Evolutionary conservation across 768 basidiomycete genomes (phyloP).

Genomic region (Daedalea quercina): DNA sequence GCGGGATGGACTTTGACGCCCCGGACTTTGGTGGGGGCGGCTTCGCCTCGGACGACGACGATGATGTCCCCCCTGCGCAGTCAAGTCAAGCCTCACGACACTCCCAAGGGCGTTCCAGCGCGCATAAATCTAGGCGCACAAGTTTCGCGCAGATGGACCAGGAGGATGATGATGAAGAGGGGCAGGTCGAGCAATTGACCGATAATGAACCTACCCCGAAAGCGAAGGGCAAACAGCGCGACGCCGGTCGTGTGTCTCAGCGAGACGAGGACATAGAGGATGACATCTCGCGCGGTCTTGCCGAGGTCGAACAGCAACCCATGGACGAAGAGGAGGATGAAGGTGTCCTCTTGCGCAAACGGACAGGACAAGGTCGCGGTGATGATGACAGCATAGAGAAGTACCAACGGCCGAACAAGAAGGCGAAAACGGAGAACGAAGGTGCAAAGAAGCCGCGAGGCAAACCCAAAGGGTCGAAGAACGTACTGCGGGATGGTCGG

Average conservation of each 20-base stretch:
- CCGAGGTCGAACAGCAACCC: conserved; percentile 23
- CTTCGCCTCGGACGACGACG: conserved; percentile 11
- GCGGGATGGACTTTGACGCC: conserved; percentile 3
- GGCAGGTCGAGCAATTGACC: conserved; percentile 15
- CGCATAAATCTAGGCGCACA: conserved; percentile 14
- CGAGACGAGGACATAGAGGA: conserved; percentile 29
- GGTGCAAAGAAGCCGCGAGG: conserved; percentile 12
- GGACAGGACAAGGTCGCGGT: background rate
- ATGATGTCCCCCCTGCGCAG: background rate
- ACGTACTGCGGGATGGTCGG: conserved; percentile 20
- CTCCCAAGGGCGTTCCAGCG: background rate
- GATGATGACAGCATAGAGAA: conserved; percentile 17
- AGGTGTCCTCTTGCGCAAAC: background rate
- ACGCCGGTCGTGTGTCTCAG: conserved; percentile 32
- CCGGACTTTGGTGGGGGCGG: background rate
- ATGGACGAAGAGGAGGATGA: conserved; percentile 14
- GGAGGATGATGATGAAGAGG: conserved; percentile 40
- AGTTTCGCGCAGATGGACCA: conserved; percentile 44
- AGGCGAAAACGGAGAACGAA: conserved; percentile 28
- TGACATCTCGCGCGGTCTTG: conserved; percentile 34
- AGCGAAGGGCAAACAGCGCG: conserved; percentile 21
- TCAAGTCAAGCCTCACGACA: conserved; percentile 1
- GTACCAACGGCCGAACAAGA: conserved; percentile 23
- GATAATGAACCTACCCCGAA: conserved; percentile 10
- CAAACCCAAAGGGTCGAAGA: conserved; percentile 9